phyloP scores from a whole-genome alignment of 2,329 filamentous ascomycete genomes.

The Elsinoe australis region DNA sequence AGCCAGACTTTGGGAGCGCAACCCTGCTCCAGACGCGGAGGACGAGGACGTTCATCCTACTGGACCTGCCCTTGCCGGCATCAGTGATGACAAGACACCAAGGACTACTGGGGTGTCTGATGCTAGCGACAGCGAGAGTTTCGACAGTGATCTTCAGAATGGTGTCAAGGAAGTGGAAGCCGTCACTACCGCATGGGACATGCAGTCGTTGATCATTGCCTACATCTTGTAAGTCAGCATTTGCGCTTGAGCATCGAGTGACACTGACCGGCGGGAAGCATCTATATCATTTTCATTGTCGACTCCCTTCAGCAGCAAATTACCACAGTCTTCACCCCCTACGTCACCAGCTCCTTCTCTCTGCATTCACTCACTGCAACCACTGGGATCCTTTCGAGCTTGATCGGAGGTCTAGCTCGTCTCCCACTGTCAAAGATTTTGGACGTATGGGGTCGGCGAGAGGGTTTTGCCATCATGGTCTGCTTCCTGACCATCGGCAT shows the following conservation, averaged over 20 bases:
- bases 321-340: conserved; percentile 34
- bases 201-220: conserved; percentile 32
- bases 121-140: conserved; percentile 13
- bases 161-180: conserved; percentile 37
- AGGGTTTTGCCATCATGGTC: conserved; percentile 21
- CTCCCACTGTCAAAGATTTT: conserved; percentile 22
- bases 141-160: conserved; percentile 29
- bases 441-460: conserved; percentile 21
- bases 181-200: conserved; percentile 36
- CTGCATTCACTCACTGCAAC: conserved; percentile 32
- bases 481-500: conserved; percentile 21
- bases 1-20: conserved; percentile 4
- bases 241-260: background rate
- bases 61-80: background rate
- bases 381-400: conserved; percentile 23
- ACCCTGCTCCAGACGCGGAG: background rate
- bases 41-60: background rate
- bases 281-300: conserved; percentile 44
- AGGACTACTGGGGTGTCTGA: background rate
- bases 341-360: conserved; percentile 35
- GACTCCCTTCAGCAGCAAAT: conserved; percentile 43
- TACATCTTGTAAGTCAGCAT: conserved; percentile 32
- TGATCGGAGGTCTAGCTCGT: conserved; percentile 22
- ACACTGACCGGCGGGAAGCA: conserved; percentile 25
- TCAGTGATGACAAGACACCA: background rate